Conservation (phyloP, 2,329 filamentous ascomycete species). For the Xylaria sp. region DNA sequence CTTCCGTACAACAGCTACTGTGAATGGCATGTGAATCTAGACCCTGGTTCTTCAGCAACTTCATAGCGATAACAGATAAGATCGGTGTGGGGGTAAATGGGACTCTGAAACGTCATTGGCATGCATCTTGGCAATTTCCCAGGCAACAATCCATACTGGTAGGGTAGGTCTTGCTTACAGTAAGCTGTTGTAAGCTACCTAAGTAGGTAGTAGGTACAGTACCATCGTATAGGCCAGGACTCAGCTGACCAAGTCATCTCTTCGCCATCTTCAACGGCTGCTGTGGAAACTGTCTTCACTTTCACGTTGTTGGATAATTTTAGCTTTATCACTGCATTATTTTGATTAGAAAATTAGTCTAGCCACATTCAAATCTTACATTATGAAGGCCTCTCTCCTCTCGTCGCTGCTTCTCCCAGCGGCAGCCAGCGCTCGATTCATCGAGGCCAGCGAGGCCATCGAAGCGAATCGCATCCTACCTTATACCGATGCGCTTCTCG, state of each 20-base stretch:
- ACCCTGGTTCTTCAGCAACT: neutral
- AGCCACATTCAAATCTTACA: conserved; percentile 19
- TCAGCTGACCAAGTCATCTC: neutral
- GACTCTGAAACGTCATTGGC: conserved; percentile 30
- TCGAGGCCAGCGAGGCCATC: conserved; percentile 62
- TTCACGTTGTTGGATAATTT: neutral
- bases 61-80: conserved; percentile 7
- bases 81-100: neutral
- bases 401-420: conserved; percentile 64
- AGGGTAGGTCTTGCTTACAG: too few species aligned
- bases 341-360: neutral
- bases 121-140: conserved; percentile 26
- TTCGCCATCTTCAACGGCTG: neutral
- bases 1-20: too few species aligned
- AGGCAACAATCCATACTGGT: neutral
- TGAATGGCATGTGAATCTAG: neutral
- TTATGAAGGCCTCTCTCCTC: conserved; percentile 61
- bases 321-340: neutral
- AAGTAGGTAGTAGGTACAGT: too few species aligned
- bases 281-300: neutral
- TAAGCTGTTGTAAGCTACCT: too few species aligned
- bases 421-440: conserved; percentile 65
- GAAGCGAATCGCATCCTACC: conserved; percentile 65
- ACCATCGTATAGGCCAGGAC: too few species aligned
- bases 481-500: conserved; percentile 53